Base-by-base conservation (phyloP, 2,329 filamentous ascomycete genomes). In the Elsinoe australis region DNA sequence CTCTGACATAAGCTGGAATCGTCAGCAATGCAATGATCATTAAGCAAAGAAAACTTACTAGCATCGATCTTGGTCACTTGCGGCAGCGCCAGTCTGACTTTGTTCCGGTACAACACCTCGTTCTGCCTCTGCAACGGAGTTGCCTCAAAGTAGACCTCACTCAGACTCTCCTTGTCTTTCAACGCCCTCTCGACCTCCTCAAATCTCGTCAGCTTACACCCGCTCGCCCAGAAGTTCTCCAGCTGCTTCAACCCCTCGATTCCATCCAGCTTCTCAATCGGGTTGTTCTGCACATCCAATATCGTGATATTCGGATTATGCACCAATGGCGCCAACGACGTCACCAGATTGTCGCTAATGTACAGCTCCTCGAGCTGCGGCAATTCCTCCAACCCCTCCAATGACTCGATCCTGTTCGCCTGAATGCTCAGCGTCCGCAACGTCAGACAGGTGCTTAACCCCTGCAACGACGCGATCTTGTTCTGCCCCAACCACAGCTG, bases 401-500 rank as follows among this genome's bases (percentile, higher is more conserved):
- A 77, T 54, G 81, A 77, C 50, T 79, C 82, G 56, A 98, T 85
- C 44, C 92, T 85, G 71, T 98, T 98, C 32, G 88, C 92, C 67
- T 96, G 92, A 58, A 98, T 88, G 59, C 87, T 94, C 46, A 98
- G 79, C 44, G 96, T 86, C 54, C 83, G 83, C 36, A 98, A 76
- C 57, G 85, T 89, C 6, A 80, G 74, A 21, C 98, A 75, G 0
- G 78, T 75, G n/a, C 74, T 74, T 12, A 96, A 76, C 46, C 86
- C 83, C 54, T 78, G 80, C 53, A 96, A 79, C 59, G 88, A 79
- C 0, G 83, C 85, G 58, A 98, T 95, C 64, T 94, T 95, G 71
- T 95, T 95, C 75, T 95, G 96, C 50, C 87, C 92, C 14, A 96
- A 70, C 89, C 89, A 96, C 12, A 95, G 73, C 64, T 95, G 81